Conservation (phyloP, 768 basidiomycete species). For the Mycena leptocephala region DNA sequence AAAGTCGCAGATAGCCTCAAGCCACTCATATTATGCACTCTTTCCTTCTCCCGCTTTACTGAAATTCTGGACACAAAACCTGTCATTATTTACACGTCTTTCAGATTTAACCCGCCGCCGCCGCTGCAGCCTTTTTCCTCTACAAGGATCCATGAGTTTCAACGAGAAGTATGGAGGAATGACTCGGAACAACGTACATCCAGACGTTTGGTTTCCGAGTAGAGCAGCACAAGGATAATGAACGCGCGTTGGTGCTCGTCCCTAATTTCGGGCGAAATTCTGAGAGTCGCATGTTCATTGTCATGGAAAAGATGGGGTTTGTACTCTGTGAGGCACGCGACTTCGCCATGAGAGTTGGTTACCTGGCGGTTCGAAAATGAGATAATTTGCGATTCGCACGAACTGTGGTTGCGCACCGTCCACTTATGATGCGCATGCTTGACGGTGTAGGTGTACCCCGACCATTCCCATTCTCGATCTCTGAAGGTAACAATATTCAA, state of each 20-base stretch:
- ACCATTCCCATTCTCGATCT: not conserved
- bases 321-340: not conserved
- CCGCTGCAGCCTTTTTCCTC: too few species aligned
- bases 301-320: not conserved
- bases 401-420: not conserved
- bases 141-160: not conserved
- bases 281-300: not conserved
- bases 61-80: too few species aligned
- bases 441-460: not conserved
- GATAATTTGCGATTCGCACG: not conserved
- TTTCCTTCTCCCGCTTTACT: too few species aligned
- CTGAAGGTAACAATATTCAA: not conserved
- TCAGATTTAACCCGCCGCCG: too few species aligned
- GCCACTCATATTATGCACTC: too few species aligned
- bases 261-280: not conserved
- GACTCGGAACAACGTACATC: not conserved
- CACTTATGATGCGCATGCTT: not conserved
- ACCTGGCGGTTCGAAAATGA: not conserved
- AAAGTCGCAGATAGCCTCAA: too few species aligned
- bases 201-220: constrained; percentile 3
- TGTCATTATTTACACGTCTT: too few species aligned
- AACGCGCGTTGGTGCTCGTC: constrained; percentile 1
- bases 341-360: not conserved
- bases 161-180: not conserved
- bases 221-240: constrained; percentile 10